These are phyloP conservation scores for Candida freyschussii DNA, from an alignment of 1,139 yeast genomes.

Conservation along the genomic window DNA sequence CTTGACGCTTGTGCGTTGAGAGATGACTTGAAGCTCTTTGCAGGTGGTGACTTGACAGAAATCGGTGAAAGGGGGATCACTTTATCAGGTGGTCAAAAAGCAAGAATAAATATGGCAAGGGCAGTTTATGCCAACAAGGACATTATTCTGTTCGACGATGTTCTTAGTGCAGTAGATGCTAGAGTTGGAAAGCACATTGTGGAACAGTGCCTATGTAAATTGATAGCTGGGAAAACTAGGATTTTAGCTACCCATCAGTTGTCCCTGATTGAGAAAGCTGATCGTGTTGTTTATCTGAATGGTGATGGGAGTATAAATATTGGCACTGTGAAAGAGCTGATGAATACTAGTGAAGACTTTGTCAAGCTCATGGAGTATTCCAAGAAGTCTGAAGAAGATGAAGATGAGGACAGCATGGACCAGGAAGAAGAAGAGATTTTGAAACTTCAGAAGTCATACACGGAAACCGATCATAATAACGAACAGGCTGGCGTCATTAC, in stretches of 20 bases:
- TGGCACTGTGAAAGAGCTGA: conserved; percentile 51
- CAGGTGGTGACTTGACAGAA: conserved; percentile 82
- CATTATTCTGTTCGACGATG: conserved; percentile 75
- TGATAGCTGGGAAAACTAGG: conserved; percentile 58
- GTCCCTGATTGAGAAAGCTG: conserved; percentile 63
- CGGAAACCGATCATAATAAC: conserved; percentile 18
- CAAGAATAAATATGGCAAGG: conserved; percentile 68
- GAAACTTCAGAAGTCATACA: conserved; percentile 3
- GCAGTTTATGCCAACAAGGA: conserved; percentile 72
- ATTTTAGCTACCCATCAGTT: conserved; percentile 83
- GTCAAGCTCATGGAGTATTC: conserved; percentile 48
- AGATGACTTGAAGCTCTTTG: conserved; percentile 63
- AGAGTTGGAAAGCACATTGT: conserved; percentile 82
- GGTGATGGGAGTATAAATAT: conserved; percentile 59
- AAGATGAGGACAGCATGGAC: conserved; percentile 31
- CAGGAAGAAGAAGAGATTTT: conserved; percentile 13
- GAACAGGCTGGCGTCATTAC: conserved; percentile 35
- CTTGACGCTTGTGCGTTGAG: conserved; percentile 61
- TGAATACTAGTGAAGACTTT: conserved; percentile 41
- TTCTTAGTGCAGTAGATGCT: conserved; percentile 87
- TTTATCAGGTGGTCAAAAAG: conserved; percentile 91
- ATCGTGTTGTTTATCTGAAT: conserved; percentile 61
- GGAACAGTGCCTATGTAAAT: conserved; percentile 63
- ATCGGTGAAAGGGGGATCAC: conserved; percentile 93
- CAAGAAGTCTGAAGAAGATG: conserved; percentile 30